Conservation (phyloP, 495 filamentous ascomycete species). For the Letharia columbiana region DNA sequence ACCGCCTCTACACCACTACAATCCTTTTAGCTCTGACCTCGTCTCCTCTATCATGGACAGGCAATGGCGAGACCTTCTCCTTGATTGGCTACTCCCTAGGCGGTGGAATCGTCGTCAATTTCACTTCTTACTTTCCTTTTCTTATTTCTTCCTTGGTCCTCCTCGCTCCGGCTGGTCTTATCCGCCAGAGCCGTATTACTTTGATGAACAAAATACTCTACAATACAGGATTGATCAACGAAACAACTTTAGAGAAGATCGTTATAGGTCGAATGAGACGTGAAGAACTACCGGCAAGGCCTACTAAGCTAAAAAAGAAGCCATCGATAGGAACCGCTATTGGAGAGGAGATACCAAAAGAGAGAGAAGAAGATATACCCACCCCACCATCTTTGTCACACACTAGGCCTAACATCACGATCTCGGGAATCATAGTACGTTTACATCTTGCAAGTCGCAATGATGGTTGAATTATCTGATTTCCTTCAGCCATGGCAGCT, state of each 20-base stretch:
- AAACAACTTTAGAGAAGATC: slow-evolving; percentile 28
- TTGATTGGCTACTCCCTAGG: slow-evolving; percentile 81
- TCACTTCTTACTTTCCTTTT: slow-evolving; percentile 61
- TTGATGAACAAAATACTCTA: slow-evolving; percentile 54
- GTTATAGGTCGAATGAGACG: slow-evolving; percentile 19
- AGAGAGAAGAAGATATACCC: slow-evolving; percentile 1
- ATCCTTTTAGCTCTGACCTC: slow-evolving; percentile 64
- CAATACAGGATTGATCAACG: slow-evolving; percentile 48
- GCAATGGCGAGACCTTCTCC: slow-evolving; percentile 47
- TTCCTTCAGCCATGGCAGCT: slow-evolving; percentile 42
- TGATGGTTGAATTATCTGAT: background rate
- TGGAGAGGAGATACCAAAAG: slow-evolving; percentile 34
- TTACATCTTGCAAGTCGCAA: background rate
- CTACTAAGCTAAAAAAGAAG: slow-evolving; percentile 20
- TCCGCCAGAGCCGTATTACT: slow-evolving; percentile 56
- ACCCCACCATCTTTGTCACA: slow-evolving; percentile 36
- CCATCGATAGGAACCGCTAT: slow-evolving; percentile 31
- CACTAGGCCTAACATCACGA: slow-evolving; percentile 37
- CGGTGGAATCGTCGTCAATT: slow-evolving; percentile 67
- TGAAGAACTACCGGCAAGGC: slow-evolving; percentile 28
- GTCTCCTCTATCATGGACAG: slow-evolving; percentile 59
- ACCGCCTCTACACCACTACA: slow-evolving; percentile 64
- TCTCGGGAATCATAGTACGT: slow-evolving; percentile 35
- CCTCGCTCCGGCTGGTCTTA: slow-evolving; percentile 65
- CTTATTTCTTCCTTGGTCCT: slow-evolving; percentile 60